Conservation (phyloP, 805 yeast genomes). For the Phaffomyces thermotolerans region DNA sequence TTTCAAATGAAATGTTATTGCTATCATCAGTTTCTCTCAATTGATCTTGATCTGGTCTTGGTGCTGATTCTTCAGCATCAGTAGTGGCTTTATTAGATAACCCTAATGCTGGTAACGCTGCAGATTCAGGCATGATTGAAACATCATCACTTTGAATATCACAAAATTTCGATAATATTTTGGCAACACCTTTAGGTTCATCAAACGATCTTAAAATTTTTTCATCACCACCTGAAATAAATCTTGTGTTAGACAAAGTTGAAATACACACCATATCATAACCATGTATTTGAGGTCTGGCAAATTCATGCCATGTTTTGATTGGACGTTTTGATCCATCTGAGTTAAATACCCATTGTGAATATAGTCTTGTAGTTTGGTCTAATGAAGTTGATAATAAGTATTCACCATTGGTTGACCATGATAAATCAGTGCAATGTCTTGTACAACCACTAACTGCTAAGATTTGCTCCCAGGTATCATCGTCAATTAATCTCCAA, state of each 20-base stretch:
- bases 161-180: slow-evolving; percentile 48
- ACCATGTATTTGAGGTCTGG: slow-evolving; percentile 97
- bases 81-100: slow-evolving; percentile 82
- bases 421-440: slow-evolving; percentile 69
- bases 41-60: slow-evolving; percentile 22
- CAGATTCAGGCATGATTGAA: slow-evolving; percentile 61
- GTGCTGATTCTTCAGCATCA: slow-evolving; percentile 28
- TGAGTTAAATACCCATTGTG: slow-evolving; percentile 44
- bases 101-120: slow-evolving; percentile 88
- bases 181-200: slow-evolving; percentile 73
- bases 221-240: slow-evolving; percentile 94
- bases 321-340: slow-evolving; percentile 25
- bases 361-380: slow-evolving; percentile 84
- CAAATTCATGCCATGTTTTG: slow-evolving; percentile 78
- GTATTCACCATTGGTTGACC: slow-evolving; percentile 64
- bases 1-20: slow-evolving; percentile 37
- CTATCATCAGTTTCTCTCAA: slow-evolving; percentile 26
- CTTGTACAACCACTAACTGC: slow-evolving; percentile 74
- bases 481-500: slow-evolving; percentile 41
- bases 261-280: slow-evolving; percentile 87
- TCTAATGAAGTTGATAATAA: slow-evolving; percentile 77
- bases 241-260: slow-evolving; percentile 50
- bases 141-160: slow-evolving; percentile 31
- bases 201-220: slow-evolving; percentile 85
- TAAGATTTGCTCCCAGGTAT: slow-evolving; percentile 36